Conservation (phyloP, 2,329 filamentous ascomycete genomes). For the Diatrype stigma region DNA sequence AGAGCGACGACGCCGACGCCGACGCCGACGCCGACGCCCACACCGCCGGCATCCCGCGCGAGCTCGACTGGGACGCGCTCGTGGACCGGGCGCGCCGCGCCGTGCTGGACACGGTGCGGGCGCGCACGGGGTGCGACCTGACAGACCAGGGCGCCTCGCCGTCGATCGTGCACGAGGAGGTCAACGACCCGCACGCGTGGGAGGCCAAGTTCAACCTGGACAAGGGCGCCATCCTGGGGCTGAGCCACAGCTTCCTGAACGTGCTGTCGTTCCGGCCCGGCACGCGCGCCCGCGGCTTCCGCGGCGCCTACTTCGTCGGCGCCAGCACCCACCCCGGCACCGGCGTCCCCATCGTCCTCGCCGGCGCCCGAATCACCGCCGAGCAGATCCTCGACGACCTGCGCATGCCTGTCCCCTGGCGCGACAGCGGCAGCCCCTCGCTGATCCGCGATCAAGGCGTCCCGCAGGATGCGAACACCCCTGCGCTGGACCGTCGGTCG, state of each 20-base stretch:
- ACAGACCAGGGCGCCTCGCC: constrained; percentile 20
- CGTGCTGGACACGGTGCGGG: constrained; percentile 56
- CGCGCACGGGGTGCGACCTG: constrained; percentile 55
- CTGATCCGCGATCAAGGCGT: constrained; percentile 16
- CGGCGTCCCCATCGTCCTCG: constrained; percentile 69
- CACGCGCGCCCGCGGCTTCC: constrained; percentile 47
- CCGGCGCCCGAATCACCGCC: constrained; percentile 58
- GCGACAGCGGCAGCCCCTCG: constrained; percentile 11
- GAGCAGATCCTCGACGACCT: constrained; percentile 39
- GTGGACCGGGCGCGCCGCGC: constrained; percentile 54
- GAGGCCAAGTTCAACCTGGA: constrained; percentile 67
- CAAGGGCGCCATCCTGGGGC: constrained; percentile 67
- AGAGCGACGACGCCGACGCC: constrained; percentile 31
- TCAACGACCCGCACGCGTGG: constrained; percentile 66
- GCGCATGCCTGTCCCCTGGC: constrained; percentile 26
- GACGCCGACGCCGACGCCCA: too few species aligned
- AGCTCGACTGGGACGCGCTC: constrained; percentile 59
- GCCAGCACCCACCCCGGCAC: constrained; percentile 74
- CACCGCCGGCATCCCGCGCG: constrained; percentile 25
- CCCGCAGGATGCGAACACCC: constrained; percentile 12
- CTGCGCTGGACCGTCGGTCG: constrained; percentile 5
- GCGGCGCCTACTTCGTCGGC: constrained; percentile 65
- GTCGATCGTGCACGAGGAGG: constrained; percentile 54
- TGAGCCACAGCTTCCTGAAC: constrained; percentile 71
- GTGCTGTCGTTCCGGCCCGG: constrained; percentile 62